Evolutionary conservation across 495 filamentous ascomycete species (phyloP), one percentile per base, ranked within the genome.

Genomic region (Aspergillus cavernicola): DNA sequence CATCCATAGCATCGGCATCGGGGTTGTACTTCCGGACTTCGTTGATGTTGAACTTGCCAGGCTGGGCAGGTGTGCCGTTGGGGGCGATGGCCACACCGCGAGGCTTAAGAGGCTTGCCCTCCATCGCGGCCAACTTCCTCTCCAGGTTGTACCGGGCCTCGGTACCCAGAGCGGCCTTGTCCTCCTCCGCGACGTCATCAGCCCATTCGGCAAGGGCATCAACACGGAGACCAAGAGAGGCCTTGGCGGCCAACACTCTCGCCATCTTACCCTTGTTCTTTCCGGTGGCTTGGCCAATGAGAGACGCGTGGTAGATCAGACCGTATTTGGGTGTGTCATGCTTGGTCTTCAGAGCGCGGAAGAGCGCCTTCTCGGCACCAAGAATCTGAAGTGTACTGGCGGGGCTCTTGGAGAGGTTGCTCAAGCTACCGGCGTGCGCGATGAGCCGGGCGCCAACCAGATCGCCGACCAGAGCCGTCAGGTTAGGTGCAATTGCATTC

Each of bases 211-310:
- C 84, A 23, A 97, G 83, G 24, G 93, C 86, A 73, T 99, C 93
- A 31, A 95, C 88, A 73, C 93, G 90, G 42, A 96, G 75, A 80
- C 92, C 90, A 19, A 97, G 83, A 18, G 93, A 87, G 10, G 93
- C 83, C 76, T 96, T 97, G 57, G 92, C 84, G 44, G 93, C 90
- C 33, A 99, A 80, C 76, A 97, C 90, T 72, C 93, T 86, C 12
- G 93, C 93, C 66, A 99, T 96, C 78, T 99, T 99, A 59, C 93
- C 93, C 85, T 99, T 99, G 76, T 97, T 97, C 74, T 86, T 88
- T 57, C 95, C 93, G 22, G 88, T 92, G 20, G 95, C 92, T 74
- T 99, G 93, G 38, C 93, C 93, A 42, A 99, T 89, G 26, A 99
- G 78, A 22, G 91, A 96, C 16, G 93, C 92, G 71, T 99, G 95